Evolutionary conservation across 208 protist species (phyloP).

Genomic region (Acanthamoeba lenticulata): DNA sequence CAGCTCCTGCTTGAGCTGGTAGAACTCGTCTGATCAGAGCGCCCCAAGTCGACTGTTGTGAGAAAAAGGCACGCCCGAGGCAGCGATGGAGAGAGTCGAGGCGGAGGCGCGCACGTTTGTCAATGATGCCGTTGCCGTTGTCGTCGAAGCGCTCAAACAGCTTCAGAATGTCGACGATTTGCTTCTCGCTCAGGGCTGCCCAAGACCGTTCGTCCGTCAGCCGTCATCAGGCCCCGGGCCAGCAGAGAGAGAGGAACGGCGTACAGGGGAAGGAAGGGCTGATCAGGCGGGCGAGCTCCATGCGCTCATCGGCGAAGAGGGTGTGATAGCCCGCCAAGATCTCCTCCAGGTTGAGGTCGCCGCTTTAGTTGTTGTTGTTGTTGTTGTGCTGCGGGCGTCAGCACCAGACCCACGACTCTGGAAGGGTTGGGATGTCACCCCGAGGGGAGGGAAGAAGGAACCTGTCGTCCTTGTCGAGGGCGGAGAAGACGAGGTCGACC

Average conservation of each 20-base stretch:
- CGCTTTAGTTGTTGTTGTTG: background rate
- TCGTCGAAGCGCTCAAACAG: conserved; percentile 30
- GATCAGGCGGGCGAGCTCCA: conserved; percentile 1
- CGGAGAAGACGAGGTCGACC: conserved; percentile 1
- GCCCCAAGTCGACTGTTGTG: background rate
- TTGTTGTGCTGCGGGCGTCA: background rate
- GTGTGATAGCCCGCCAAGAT: conserved; percentile 14
- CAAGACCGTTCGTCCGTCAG: too few species aligned
- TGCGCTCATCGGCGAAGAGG: conserved; percentile 2
- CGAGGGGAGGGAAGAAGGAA: background rate
- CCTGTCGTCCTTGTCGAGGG: conserved; percentile 56
- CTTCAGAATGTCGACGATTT: conserved; percentile 3
- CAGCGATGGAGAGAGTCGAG: background rate
- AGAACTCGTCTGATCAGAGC: conserved; percentile 36
- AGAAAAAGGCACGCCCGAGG: background rate
- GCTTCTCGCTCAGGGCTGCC: conserved; percentile 35
- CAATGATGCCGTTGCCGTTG: conserved; percentile 53
- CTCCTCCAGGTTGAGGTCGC: conserved; percentile 34
- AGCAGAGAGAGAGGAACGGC: background rate
- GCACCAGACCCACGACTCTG: too few species aligned
- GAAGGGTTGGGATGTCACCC: too few species aligned
- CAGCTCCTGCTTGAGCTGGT: conserved; percentile 57
- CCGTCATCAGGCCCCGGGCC: background rate
- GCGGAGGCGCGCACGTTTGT: background rate
- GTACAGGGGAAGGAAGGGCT: background rate